Evolutionary conservation across 805 yeast genomes (phyloP), one percentile per base, ranked within the genome.

Genomic region (Spathaspora passalidarum): DNA sequence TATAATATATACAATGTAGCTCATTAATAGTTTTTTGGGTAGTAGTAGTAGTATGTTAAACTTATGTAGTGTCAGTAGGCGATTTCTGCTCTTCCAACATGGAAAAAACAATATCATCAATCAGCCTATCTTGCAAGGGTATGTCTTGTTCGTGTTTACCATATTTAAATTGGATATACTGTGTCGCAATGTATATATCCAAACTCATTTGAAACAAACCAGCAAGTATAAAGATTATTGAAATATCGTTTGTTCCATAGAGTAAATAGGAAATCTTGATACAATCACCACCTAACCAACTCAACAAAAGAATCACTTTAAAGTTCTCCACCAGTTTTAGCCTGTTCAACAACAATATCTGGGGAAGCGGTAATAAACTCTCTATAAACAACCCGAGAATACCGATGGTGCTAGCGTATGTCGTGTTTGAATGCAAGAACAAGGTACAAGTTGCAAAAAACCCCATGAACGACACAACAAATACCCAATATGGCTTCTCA

Each of bases 231-330:
- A 87, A 87, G 5, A 86, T 69, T 5, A 67, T 54, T 2, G 90
- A 82, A 22, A 87, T 78, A 53, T 86, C 76, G 44, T 76, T 77
- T 1, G 94, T 86, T 13, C 96, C 96, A 62, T 75, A 86, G n/a
- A 86, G 55, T 44, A 88, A 68, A 57, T 87, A 88, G 43, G 83
- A 71, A 19, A 88, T 78, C 61, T 91, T 91, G 32, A 88, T 77
- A 35, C 84, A 69, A 65, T 90, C 97, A 47, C 97, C 97, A 49
- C 92, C 84, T 4, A 90, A 69, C 97, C 97, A 90, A 56, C 91
- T 84, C 16, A 89, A 65, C 32, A 90, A 61, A 26, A 90, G 68
- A 21, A 92, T 79, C 42, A 82, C 71, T 56, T 89, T 84, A 68
- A 90, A 90, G 49, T 94, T 92, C 52, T 84, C 84, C 6, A 86